Base-by-base conservation (phyloP, 2,329 filamentous ascomycete genomes). In the Aspergillus tubingensis region DNA sequence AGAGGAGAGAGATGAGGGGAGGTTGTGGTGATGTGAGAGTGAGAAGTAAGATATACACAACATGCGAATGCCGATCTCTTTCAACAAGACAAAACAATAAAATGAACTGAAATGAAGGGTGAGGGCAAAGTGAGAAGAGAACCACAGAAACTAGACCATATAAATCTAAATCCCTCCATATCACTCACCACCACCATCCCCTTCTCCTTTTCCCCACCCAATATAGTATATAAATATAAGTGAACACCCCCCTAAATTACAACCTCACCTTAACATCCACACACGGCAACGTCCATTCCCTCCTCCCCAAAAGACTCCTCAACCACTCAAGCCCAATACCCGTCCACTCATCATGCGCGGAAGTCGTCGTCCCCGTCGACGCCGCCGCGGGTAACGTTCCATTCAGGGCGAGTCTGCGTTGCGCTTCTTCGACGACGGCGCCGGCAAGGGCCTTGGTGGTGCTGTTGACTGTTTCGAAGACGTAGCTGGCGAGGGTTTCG, bases 221-320 rank as follows among this genome's bases (percentile, higher is more conserved):
- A 36, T 36, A 36, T 3, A 13, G 32, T 36, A 36, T 36, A 36
- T 13, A 32, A 5, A 36, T 30, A 32, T 30, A 36, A 36, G 32
- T 3, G 27, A 36, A 36, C 25, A 25, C 1, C 13, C 23, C 23
- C 11, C 32, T 36, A 36, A 17, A 38, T 81, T 70, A 95, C 65
- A 96, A 79, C 64, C 91, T 83, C 56, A 98, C 87, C 69, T 93
- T 88, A 30, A 98, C 86, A 76, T 96, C 92, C 77, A 99, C 84
- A 75, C 93, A 97, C 59, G 94, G 92, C 65, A 99, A 85, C 68
- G 90, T 86, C 91, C 94, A 96, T 76, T 97, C 93, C 69, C 90
- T 87, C 76, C 87, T 86, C 3, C 92, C 93, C 54, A 96, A 77
- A 54, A 96, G 77, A 70, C 87, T 92, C 68, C 92, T 85, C 61